Conservation (phyloP, 1,284 basidiomycete genomes). For the Ustanciosporium gigantosporum region DNA sequence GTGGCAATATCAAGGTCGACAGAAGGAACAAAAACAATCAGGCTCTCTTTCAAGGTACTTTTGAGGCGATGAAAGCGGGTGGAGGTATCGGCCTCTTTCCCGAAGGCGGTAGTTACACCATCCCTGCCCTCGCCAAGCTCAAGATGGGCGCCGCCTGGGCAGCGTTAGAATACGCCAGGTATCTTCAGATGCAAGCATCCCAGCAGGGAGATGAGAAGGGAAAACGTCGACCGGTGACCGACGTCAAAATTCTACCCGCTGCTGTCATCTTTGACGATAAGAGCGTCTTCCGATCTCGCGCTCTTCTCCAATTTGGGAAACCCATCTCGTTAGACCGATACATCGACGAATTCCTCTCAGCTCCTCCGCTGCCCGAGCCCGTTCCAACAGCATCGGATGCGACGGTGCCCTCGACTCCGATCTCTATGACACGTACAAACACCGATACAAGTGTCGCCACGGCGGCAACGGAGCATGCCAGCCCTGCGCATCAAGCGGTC, state of each 20-base stretch:
- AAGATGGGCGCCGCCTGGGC: constrained; percentile 97
- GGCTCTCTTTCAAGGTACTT: constrained; percentile 83
- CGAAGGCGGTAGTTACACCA: constrained; percentile 76
- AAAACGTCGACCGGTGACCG: constrained; percentile 35
- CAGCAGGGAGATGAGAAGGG: neutral
- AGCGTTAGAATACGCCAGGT: constrained; percentile 80
- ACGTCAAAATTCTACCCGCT: constrained; percentile 74
- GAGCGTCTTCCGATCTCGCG: constrained; percentile 81
- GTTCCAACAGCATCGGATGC: constrained; percentile 8
- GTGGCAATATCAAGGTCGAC: constrained; percentile 94
- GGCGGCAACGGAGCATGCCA: too few relatives aligned
- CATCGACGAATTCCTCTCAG: constrained; percentile 72
- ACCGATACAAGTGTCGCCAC: neutral
- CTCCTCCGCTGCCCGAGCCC: neutral
- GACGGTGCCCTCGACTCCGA: constrained; percentile 30
- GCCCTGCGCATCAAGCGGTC: constrained; percentile 69
- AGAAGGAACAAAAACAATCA: constrained; percentile 87
- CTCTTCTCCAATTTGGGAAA: constrained; percentile 70
- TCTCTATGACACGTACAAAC: constrained; percentile 19
- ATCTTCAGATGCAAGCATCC: constrained; percentile 50
- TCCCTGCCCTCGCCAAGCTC: constrained; percentile 86
- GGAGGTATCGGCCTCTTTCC: constrained; percentile 89
- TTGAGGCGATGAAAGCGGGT: constrained; percentile 77
- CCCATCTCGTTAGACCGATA: constrained; percentile 78
- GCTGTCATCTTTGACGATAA: constrained; percentile 94